Base-by-base conservation (phyloP, 2,329 filamentous ascomycete species). In the Paraconiothyrium sp. region DNA sequence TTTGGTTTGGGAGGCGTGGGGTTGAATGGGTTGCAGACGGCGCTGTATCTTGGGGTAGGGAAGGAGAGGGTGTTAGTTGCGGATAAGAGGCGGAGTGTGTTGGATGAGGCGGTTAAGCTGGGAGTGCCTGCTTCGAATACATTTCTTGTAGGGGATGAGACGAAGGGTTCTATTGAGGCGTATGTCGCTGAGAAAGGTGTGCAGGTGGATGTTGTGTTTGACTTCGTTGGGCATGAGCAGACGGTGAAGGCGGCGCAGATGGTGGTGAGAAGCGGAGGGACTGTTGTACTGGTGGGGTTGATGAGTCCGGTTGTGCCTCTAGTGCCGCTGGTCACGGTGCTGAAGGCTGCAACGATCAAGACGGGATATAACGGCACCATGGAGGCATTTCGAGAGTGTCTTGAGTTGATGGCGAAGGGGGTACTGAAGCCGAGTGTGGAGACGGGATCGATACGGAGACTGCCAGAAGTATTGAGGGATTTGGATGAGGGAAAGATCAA, bases 361-460 rank as follows among this genome's bases (percentile, higher is more conserved):
- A 37, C 48, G 16, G 30, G 16, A 32, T 51, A 37, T 22, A 51
- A 37, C 39, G 48, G 48, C 14, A 13, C 48, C n/a, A 37, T 51
- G 48, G 48, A 51, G 32, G 30, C 32, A 16, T 51, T 37, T 20
- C 46, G 32, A 16, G 48, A 37, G 48, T 51, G 48, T 37, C 34
- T 51, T 5, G 32, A 37, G 20, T 24, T 35, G 32, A 37, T 37
- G 48, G 32, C 32, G n/a, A 35, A 49, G 34, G 48, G 48, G 20
- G 48, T 37, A 5, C n/a, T 51, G 34, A 51, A 37, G 34, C 48
- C 32, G 3, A 24, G 5, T 16, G 48, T 37, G 34, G 48, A 51
- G 32, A 51, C 48, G 32, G 32, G 20, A 3, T 30, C 24, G 48
- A 14, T 24, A 37, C 14, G 32, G 48, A 30, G 8, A 6, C 16